phyloP scores from a whole-genome alignment of 2,329 filamentous ascomycete genomes.

The Trichoderma aggressivum region DNA sequence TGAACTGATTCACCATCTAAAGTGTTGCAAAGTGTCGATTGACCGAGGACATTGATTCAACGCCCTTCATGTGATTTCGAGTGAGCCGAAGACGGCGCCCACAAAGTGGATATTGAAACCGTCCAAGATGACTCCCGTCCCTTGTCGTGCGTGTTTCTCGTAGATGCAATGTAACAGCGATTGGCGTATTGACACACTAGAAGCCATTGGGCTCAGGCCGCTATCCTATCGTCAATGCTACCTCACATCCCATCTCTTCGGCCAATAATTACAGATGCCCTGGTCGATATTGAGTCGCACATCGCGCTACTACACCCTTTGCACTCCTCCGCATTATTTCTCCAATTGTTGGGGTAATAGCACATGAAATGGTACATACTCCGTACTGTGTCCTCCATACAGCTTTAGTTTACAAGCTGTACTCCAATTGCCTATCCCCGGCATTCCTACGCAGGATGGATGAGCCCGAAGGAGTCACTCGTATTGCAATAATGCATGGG shows the following conservation, averaged over 20 bases:
- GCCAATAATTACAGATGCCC: background rate
- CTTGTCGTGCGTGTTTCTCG: background rate
- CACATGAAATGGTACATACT: background rate
- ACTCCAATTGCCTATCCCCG: background rate
- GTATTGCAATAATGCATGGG: background rate
- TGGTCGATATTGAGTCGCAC: background rate
- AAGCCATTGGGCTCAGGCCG: background rate
- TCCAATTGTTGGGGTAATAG: background rate
- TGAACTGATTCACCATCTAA: background rate
- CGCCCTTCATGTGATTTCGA: background rate
- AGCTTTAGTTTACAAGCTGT: background rate
- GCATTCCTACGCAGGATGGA: background rate
- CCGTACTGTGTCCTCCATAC: background rate
- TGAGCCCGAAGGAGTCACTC: background rate
- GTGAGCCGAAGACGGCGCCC: background rate
- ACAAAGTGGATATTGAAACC: background rate
- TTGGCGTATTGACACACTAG: background rate
- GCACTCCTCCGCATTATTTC: background rate
- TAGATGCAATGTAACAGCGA: background rate
- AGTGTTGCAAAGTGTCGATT: background rate
- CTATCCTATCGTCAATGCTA: background rate
- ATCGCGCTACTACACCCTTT: background rate
- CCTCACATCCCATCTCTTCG: background rate
- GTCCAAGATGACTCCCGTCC: background rate
- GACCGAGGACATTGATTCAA: background rate